Conservation (phyloP, 768 basidiomycete species). For the Epithele typhae region DNA sequence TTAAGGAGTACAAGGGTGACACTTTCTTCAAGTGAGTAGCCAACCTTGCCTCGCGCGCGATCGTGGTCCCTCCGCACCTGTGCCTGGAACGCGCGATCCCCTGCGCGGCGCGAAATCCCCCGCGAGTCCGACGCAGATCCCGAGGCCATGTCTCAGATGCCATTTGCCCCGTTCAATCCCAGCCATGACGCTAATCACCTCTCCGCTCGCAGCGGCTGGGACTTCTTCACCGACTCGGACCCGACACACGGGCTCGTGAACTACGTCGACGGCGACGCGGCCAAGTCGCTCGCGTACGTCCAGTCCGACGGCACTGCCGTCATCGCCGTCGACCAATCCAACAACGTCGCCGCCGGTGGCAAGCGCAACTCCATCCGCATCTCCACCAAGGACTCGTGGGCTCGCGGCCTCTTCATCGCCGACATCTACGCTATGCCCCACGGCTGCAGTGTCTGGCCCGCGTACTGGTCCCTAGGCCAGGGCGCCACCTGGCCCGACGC, state of each 20-base stretch:
- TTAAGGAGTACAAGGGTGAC: constrained; percentile 43
- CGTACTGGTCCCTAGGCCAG: constrained; percentile 43
- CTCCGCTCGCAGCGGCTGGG: constrained; percentile 48
- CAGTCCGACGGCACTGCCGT: constrained; percentile 52
- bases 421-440: constrained; percentile 69
- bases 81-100: too few relatives aligned
- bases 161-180: background rate
- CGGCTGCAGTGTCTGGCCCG: constrained; percentile 62
- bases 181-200: background rate
- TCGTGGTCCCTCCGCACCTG: too few relatives aligned
- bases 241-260: constrained; percentile 71
- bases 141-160: too few relatives aligned
- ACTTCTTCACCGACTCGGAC: constrained; percentile 59
- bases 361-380: constrained; percentile 66
- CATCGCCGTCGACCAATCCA: constrained; percentile 59
- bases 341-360: constrained; percentile 42
- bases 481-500: constrained; percentile 23
- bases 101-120: too few relatives aligned
- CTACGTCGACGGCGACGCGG: constrained; percentile 46
- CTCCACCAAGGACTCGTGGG: constrained; percentile 55
- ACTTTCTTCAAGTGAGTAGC: constrained; percentile 55
- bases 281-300: constrained; percentile 55
- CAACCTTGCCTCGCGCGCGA: background rate
- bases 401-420: constrained; percentile 68
- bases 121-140: too few relatives aligned